Conservation (phyloP, 768 basidiomycete genomes). For the Boletales sp. region DNA sequence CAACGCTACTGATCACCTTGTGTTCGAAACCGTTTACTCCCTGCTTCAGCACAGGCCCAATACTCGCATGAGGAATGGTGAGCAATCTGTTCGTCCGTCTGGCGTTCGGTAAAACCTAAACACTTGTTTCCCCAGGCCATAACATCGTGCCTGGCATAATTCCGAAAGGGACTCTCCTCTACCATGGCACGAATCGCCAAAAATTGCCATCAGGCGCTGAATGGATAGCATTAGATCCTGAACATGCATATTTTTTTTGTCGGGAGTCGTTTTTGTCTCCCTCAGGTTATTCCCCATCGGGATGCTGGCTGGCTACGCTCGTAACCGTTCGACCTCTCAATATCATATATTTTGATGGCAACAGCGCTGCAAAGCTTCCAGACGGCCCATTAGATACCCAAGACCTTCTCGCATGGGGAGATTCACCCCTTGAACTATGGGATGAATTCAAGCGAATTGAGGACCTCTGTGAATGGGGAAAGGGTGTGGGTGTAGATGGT, state of each 20-base stretch:
- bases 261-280: background rate
- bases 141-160: slow-evolving; percentile 31
- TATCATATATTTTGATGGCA: slow-evolving; percentile 52
- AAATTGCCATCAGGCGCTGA: slow-evolving; percentile 28
- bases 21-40: slow-evolving; percentile 25
- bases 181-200: slow-evolving; percentile 23
- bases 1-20: slow-evolving; percentile 24
- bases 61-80: slow-evolving; percentile 44
- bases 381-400: slow-evolving; percentile 46
- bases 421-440: background rate
- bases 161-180: slow-evolving; percentile 34
- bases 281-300: background rate
- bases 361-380: slow-evolving; percentile 35
- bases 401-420: slow-evolving; percentile 38
- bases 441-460: background rate
- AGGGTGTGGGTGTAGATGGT: slow-evolving; percentile 40
- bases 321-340: slow-evolving; percentile 33
- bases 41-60: slow-evolving; percentile 44
- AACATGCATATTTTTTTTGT: slow-evolving; percentile 40
- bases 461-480: slow-evolving; percentile 44
- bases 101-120: background rate
- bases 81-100: background rate
- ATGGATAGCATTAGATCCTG: slow-evolving; percentile 36
- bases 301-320: slow-evolving; percentile 15
- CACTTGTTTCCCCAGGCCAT: slow-evolving; percentile 16